Evolutionary conservation across 2,329 filamentous ascomycete genomes (phyloP).

Genomic region (Diaporthe aspalathi): DNA sequence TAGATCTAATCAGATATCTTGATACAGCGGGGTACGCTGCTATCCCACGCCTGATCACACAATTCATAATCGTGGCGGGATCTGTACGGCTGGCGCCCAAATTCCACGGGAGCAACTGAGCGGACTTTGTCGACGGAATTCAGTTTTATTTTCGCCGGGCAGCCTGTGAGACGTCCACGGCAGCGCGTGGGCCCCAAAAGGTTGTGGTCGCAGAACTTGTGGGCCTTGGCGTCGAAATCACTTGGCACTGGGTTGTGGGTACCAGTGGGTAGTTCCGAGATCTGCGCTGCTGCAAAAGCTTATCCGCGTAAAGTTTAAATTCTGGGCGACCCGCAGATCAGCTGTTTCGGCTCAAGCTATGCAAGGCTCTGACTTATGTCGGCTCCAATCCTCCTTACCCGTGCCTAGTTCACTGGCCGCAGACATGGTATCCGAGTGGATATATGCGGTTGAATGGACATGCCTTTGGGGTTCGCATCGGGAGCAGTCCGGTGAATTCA

Average conservation of each 20-base stretch:
- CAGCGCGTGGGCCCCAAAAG: no score
- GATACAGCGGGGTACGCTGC: neutral
- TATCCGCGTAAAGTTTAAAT: conserved; percentile 1
- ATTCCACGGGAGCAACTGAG: neutral
- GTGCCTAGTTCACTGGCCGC: neutral
- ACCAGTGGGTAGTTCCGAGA: neutral
- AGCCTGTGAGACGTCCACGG: no score
- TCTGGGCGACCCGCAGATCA: conserved; percentile 11
- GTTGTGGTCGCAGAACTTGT: no score
- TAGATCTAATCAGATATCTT: neutral
- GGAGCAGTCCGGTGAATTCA: no score
- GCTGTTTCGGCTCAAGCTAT: conserved; percentile 3
- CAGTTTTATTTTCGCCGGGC: no score
- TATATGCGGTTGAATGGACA: neutral
- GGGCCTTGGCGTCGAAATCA: conserved; percentile 1
- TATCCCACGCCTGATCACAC: neutral
- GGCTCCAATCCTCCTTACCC: neutral
- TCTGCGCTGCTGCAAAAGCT: conserved; percentile 17
- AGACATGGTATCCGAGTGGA: neutral
- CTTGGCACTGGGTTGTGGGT: no score
- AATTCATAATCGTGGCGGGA: neutral
- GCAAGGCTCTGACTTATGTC: conserved; percentile 12
- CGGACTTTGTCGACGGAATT: neutral
- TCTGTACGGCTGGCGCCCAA: no score
- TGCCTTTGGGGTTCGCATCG: no score